These are phyloP conservation scores for Aspergillus cejpii DNA, from an alignment of 2,329 filamentous ascomycete species.

Conservation along the genomic window DNA sequence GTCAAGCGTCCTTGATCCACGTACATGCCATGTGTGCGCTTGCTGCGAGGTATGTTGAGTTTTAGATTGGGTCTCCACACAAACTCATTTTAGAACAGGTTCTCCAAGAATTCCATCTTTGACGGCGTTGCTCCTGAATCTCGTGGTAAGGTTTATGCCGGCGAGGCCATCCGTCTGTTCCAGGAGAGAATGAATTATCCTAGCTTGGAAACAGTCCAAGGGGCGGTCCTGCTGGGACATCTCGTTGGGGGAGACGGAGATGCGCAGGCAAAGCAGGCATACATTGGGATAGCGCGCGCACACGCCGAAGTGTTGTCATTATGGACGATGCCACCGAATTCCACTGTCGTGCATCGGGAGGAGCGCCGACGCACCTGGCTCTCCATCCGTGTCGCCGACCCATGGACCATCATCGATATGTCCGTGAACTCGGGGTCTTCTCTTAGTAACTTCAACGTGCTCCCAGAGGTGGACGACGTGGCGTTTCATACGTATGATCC, in stretches of 20 bases:
- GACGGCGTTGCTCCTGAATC: slow-evolving; percentile 7
- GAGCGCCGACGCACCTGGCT: slow-evolving; percentile 18
- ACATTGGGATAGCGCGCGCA: slow-evolving; percentile 17
- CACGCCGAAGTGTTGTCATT: slow-evolving; percentile 16
- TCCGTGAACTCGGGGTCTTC: slow-evolving; percentile 13
- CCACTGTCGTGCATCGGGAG: slow-evolving; percentile 7
- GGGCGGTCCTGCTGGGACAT: slow-evolving; percentile 14
- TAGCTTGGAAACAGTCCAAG: slow-evolving; percentile 17
- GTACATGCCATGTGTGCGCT: slow-evolving; percentile 20
- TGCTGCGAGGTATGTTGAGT: slow-evolving; percentile 14
- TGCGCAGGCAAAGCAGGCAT: slow-evolving; percentile 16
- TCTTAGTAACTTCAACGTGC: background rate
- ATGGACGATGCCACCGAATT: background rate
- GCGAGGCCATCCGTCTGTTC: slow-evolving; percentile 10
- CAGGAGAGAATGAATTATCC: slow-evolving; percentile 12
- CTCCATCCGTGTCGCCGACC: slow-evolving; percentile 16
- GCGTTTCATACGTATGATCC: slow-evolving; percentile 11
- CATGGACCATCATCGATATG: slow-evolving; percentile 18
- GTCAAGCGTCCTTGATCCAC: slow-evolving; percentile 13
- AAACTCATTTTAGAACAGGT: slow-evolving; percentile 6
- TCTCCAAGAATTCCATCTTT: slow-evolving; percentile 13
- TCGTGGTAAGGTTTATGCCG: slow-evolving; percentile 12
- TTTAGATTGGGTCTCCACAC: background rate
- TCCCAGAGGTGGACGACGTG: slow-evolving; percentile 17
- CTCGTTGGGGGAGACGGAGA: slow-evolving; percentile 18